phyloP scores from a whole-genome alignment of 352 stramenopile species.

The Phytophthora sp. region DNA sequence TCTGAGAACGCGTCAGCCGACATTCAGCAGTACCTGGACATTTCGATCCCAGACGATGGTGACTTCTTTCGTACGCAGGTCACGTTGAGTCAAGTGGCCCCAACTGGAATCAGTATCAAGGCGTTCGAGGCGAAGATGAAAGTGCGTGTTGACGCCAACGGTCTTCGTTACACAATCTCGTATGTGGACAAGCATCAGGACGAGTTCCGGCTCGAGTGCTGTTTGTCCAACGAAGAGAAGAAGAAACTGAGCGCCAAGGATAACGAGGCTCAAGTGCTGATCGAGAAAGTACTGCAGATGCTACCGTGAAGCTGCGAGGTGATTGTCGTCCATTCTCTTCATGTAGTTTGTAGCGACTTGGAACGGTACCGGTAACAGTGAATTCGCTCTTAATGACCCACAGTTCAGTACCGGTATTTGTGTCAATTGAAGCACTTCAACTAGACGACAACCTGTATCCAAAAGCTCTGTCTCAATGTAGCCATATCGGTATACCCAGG shows the following conservation, averaged over 20 bases:
- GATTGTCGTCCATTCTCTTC: neutral
- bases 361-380: neutral
- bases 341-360: too few relatives aligned
- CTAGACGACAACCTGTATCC: slow-evolving; percentile 13
- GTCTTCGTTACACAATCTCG: slow-evolving; percentile 30
- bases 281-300: slow-evolving; percentile 40
- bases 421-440: slow-evolving; percentile 26
- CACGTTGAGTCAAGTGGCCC: slow-evolving; percentile 14
- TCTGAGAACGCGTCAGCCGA: slow-evolving; percentile 11
- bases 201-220: slow-evolving; percentile 47
- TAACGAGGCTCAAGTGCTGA: slow-evolving; percentile 33
- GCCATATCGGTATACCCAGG: slow-evolving; percentile 33
- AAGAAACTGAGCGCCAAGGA: slow-evolving; percentile 22
- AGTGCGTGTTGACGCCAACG: slow-evolving; percentile 26
- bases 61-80: slow-evolving; percentile 38
- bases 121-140: slow-evolving; percentile 30
- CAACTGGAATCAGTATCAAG: slow-evolving; percentile 31
- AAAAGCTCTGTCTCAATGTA: slow-evolving; percentile 4
- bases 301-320: slow-evolving; percentile 19
- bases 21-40: slow-evolving; percentile 31
- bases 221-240: slow-evolving; percentile 24
- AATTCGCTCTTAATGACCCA: too few relatives aligned
- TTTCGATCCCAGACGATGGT: slow-evolving; percentile 21
- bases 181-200: slow-evolving; percentile 35
- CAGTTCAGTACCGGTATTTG: too few relatives aligned